Conservation (phyloP, 768 basidiomycete genomes). For the Mycena amicta region DNA sequence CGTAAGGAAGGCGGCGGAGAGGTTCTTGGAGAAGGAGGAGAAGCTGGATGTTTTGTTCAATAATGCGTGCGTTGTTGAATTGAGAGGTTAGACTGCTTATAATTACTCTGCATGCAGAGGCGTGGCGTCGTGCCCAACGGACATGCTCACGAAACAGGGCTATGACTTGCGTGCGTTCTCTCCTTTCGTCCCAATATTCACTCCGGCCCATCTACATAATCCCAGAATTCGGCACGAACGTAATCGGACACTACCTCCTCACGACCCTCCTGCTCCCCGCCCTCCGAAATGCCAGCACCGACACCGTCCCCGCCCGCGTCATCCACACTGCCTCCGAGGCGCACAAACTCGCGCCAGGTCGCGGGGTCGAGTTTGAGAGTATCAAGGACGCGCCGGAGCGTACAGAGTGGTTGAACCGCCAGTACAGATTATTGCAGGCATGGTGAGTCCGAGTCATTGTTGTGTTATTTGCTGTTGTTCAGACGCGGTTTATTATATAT, state of each 20-base stretch:
- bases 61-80: constrained; percentile 21
- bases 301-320: constrained; percentile 22
- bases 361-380: not conserved
- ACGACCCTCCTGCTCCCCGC: constrained; percentile 26
- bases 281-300: constrained; percentile 7
- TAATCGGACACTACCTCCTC: constrained; percentile 20
- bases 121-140: constrained; percentile 25
- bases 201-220: not conserved
- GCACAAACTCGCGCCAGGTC: not conserved
- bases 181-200: not conserved
- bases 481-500: too few species aligned
- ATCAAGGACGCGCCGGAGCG: not conserved
- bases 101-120: constrained; percentile 10
- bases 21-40: constrained; percentile 19
- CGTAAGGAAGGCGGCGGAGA: constrained; percentile 19
- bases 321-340: constrained; percentile 24
- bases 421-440: not conserved
- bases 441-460: not conserved
- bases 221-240: constrained; percentile 16
- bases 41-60: constrained; percentile 25
- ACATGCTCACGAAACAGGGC: constrained; percentile 23
- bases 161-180: constrained; percentile 23
- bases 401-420: not conserved
- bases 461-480: too few species aligned
- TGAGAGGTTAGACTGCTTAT: not conserved